Base-by-base conservation (phyloP, 2,329 filamentous ascomycete species). In the Cryphonectria carpinicola region DNA sequence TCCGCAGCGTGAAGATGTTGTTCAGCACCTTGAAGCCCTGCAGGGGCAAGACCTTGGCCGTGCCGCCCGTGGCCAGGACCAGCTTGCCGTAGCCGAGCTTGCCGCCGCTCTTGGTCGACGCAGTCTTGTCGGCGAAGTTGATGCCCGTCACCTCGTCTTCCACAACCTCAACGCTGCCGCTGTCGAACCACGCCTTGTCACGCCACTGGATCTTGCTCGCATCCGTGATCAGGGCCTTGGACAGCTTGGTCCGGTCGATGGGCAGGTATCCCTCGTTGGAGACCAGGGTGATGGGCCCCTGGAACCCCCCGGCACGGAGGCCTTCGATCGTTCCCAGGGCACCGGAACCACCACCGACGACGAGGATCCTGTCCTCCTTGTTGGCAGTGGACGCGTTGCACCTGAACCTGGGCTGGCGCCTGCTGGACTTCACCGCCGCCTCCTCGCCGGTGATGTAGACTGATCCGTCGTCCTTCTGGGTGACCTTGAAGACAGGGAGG, bases 241-340 rank as follows among this genome's bases (percentile, higher is more conserved):
- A 98, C 58, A 99, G 87, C 85, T 98, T 98, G 14, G 96, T 94
- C 28, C 96, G 90, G 82, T 99, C 96, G 76, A 98, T 95, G 43
- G 95, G 95, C 46, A 92, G 87, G 79, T 96, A 92, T 32, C 93
- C 92, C 81, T 99, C 96, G 74, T 88, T 90, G 17, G 93, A 91
- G 76, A 99, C 90, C 76, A 97, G 85, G 0, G 94, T 97, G 75
- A 99, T 90, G 69, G 88, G 84, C 19, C 94, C 95, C 6, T 86
- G 86, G 84, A 91, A 98, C 41, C 95, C 94, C 73, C 91, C 89
- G 74, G 92, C 92, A 60, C 95, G 91, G 22, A 99, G 88, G 17
- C 90, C 92, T 79, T 98, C 94, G 61, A 97, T 84, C 6, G 92
- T 87, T 41, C 94, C 95, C 65, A 98, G 83, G 6, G 93, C 89